Base-by-base conservation (phyloP, 2,329 filamentous ascomycete species). In the Ophiosphaerella korrae region DNA sequence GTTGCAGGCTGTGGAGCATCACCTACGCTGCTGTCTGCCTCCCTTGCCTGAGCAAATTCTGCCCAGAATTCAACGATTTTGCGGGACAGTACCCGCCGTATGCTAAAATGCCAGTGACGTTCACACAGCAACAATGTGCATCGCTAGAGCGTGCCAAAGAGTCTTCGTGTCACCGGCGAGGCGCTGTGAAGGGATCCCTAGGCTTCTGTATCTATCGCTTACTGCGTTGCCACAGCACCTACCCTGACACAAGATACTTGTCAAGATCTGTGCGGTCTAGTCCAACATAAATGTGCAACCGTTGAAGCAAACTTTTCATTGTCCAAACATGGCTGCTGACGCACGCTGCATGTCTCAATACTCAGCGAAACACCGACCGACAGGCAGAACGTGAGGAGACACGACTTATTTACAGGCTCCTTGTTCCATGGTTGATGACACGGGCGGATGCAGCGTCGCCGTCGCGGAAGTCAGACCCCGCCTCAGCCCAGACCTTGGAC, bases 261-360 rank as follows among this genome's bases (percentile, higher is more conserved):
- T 65, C 64, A 67, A 63, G 52, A 60, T 57, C 58, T 58, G 56
- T 63, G 60, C 61, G 26, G 26, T 29, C 26, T 29, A 29, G 26
- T 29, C 11, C 26, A 29, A 29, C 7, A 59, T 54, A 33, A 50
- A 57, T 57, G 59, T 57, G 60, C 59, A 35, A 59, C 60, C 34
- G 48, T 45, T 53, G 43, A 44, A 67, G 68, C 67, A 70, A 70
- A 70, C 67, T 67, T 62, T 60, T 52, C 52, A 51, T 55, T 56
- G 41, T 57, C 58, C 51, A 57, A 53, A 53, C 38, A 47, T 55
- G 58, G 52, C 57, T 58, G 58, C 60, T 57, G 33, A 42, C 52
- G 48, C 57, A 57, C 43, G 36, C 60, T 63, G 60, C 61, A 62
- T 58, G 57, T 66, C 57, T 66, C 64, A 61, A 60, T 67, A 57